A percentile compares a stretch with the other conserved stretches of the same genome.
phyloP scores from a whole-genome alignment of 192 early-diverging fungal species.

The Entomortierella parvispora region DNA sequence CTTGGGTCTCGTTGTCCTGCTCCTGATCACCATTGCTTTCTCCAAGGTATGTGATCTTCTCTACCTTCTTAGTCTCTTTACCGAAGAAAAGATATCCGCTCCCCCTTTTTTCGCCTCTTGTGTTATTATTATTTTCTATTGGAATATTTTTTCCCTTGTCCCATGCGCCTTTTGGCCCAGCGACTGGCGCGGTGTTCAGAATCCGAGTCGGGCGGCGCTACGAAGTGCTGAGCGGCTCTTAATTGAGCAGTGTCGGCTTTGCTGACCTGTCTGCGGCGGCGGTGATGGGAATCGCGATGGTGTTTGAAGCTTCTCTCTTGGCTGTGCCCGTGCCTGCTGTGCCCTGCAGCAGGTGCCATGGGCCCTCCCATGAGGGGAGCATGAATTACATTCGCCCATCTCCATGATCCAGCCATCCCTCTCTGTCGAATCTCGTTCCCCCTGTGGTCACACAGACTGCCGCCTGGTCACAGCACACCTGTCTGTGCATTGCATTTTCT shows the following conservation, averaged over 20 bases:
- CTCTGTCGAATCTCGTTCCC: too few species aligned
- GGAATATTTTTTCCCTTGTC: neutral
- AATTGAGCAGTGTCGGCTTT: neutral
- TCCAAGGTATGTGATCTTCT: slow-evolving; percentile 58
- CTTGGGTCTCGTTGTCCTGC: slow-evolving; percentile 73
- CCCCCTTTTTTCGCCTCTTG: too few species aligned
- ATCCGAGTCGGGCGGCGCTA: neutral
- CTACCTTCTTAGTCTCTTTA: neutral
- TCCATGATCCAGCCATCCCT: neutral
- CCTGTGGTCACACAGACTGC: too few species aligned
- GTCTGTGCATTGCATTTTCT: neutral
- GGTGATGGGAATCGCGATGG: neutral
- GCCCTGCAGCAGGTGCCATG: slow-evolving; percentile 8
- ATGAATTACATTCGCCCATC: slow-evolving; percentile 10
- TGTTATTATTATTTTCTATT: neutral
- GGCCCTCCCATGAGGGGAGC: too few species aligned
- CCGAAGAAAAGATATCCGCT: too few species aligned
- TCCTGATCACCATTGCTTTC: slow-evolving; percentile 53
- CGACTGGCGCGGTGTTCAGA: neutral
- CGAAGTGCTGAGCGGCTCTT: neutral
- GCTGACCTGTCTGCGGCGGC: neutral
- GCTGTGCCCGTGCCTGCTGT: neutral
- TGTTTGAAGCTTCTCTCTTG: neutral
- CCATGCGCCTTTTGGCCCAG: neutral
- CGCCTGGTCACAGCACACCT: too few species aligned